Base-by-base conservation (phyloP, 1,284 basidiomycete genomes). In the Microbotryomycetes sp. region DNA sequence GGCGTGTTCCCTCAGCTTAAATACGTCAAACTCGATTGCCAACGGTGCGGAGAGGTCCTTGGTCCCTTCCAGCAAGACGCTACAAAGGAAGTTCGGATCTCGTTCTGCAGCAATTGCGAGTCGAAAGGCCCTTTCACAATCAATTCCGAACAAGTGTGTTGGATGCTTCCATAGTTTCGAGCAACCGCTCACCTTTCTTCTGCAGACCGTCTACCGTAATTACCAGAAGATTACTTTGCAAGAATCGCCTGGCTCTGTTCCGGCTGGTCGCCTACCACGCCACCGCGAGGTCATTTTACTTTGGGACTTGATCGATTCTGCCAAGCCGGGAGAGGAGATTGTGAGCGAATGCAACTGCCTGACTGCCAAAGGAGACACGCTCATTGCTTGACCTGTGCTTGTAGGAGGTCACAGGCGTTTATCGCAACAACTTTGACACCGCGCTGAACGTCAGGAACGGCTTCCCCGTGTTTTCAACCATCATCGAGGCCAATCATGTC, bases 221-320 rank as follows among this genome's bases (percentile, higher is more conserved):
- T 98, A 96, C 75, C 96, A 99, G 76, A 97, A 91, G 77, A 90
- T 98, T 89, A 97, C 94, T 3, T 78, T 99, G 48, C 94, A 99
- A 74, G 96, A 99, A 76, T 93, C 91, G 15, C 94, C 94, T n/a
- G 96, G 94, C 2, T 91, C 89, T 3, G 94, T 99, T 3, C 96
- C 94, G 54, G 92, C 94, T 18, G 94, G 94, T 75, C 90, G 94
- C 71, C 81, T 98, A 15, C 94, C 94, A 9, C 82, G 94, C 56
- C 94, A 99, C 76, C 86, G 94, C 58, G 94, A 99, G 75, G 92
- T 99, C 30, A 85, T 99, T 63, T 81, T 97, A 2, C 82, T 98
- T 21, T 98, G 94, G 93, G 94, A 98, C 75, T 80, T 99, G 56
- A 97, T 99, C 71, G 94, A 99, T 75, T 86, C 86, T 54, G 96